Evolutionary conservation across 2,329 filamentous ascomycete genomes (phyloP).

Genomic region (Verticillium dahliae): DNA sequence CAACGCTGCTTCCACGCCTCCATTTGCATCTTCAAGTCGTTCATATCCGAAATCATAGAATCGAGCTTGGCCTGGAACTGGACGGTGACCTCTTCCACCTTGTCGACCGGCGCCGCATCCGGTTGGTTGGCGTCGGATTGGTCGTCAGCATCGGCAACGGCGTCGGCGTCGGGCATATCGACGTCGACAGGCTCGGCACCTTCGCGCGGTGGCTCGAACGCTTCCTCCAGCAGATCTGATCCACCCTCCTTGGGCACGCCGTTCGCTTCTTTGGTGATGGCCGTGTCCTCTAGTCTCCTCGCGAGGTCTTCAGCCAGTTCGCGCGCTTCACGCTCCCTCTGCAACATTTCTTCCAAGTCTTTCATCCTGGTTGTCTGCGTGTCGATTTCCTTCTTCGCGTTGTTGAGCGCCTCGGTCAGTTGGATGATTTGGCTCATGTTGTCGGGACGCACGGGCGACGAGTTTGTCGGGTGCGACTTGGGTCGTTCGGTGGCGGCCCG

Average conservation of each 20-base stretch:
- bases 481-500: slow-evolving; percentile 70
- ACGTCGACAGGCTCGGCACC: slow-evolving; percentile 16
- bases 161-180: slow-evolving; percentile 11
- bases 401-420: slow-evolving; percentile 76
- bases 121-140: background rate
- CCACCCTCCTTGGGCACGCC: slow-evolving; percentile 27
- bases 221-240: slow-evolving; percentile 35
- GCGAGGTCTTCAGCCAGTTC: slow-evolving; percentile 80
- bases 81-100: slow-evolving; percentile 25
- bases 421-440: slow-evolving; percentile 70
- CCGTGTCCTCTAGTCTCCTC: slow-evolving; percentile 57
- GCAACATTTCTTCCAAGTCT: slow-evolving; percentile 72
- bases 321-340: slow-evolving; percentile 73
- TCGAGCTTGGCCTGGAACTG: slow-evolving; percentile 68
- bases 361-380: slow-evolving; percentile 73
- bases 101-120: slow-evolving; percentile 22
- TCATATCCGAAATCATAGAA: slow-evolving; percentile 71
- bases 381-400: slow-evolving; percentile 81
- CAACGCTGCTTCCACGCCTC: slow-evolving; percentile 71
- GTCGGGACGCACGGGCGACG: slow-evolving; percentile 54
- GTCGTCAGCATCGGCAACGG: slow-evolving; percentile 10
- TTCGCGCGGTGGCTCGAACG: slow-evolving; percentile 37
- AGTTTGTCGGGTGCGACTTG: slow-evolving; percentile 45
- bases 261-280: slow-evolving; percentile 27
- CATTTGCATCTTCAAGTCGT: slow-evolving; percentile 72